phyloP scores from a whole-genome alignment of 805 yeast species.

The Blastobotrys chiropterorum region DNA sequence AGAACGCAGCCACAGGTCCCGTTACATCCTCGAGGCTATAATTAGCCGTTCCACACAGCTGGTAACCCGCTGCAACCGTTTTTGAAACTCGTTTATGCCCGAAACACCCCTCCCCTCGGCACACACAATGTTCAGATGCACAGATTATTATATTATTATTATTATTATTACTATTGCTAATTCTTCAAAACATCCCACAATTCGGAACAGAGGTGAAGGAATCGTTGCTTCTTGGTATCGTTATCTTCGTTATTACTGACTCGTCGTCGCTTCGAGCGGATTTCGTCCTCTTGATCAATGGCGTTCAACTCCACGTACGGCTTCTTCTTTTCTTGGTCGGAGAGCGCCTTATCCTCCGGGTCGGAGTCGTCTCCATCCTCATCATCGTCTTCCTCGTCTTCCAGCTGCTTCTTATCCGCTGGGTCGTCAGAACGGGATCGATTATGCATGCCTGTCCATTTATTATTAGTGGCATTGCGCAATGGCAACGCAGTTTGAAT shows the following conservation, averaged over 20 bases:
- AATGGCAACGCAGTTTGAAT: slow-evolving; percentile 2
- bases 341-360: slow-evolving; percentile 21
- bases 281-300: slow-evolving; percentile 17
- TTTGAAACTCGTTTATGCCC: no score
- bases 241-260: not conserved
- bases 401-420: slow-evolving; percentile 6
- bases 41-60: no score
- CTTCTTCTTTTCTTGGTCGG: slow-evolving; percentile 17
- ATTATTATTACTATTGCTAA: no score
- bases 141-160: no score
- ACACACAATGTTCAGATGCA: no score
- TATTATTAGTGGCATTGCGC: no score
- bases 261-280: slow-evolving; percentile 2
- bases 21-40: no score
- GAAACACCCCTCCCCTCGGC: no score
- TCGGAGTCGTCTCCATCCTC: slow-evolving; percentile 19
- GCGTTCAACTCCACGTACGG: slow-evolving; percentile 15
- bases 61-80: no score
- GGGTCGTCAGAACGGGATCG: no score
- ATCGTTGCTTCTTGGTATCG: slow-evolving; percentile 20
- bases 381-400: slow-evolving; percentile 15
- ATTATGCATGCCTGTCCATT: no score
- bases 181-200: slow-evolving; percentile 30
- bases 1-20: no score
- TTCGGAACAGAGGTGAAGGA: slow-evolving; percentile 28